A percentile compares a stretch with the other conserved stretches of the same genome.
Evolutionary conservation across 164 flowering plant species (phyloP).

Genomic region (Santalum album): DNA sequence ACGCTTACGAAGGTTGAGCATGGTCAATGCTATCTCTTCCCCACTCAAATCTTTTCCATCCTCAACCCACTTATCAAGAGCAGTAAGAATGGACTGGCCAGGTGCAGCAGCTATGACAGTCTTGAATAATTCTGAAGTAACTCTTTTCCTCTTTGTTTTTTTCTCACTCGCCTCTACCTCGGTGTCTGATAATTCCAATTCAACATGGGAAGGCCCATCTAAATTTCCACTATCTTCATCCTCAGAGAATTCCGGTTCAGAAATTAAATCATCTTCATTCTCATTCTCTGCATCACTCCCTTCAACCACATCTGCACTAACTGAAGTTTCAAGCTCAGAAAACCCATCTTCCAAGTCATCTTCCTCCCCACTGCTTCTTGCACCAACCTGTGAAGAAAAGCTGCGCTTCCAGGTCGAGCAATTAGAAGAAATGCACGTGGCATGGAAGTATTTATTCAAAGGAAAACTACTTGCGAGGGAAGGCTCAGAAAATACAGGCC

Average conservation of each 20-base stretch:
- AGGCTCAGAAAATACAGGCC: constrained; percentile 6
- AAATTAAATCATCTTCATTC: constrained; percentile 23
- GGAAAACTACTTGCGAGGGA: not conserved
- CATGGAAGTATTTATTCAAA: constrained; percentile 13
- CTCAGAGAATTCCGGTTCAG: constrained; percentile 47
- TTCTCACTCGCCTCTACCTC: constrained; percentile 19
- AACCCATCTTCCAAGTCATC: constrained; percentile 63
- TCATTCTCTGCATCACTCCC: constrained; percentile 14
- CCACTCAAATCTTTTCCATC: constrained; percentile 51
- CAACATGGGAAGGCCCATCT: constrained; percentile 22
- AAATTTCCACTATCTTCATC: constrained; percentile 15
- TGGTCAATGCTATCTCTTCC: constrained; percentile 26
- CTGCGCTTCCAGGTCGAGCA: constrained; percentile 15
- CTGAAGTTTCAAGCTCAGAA: constrained; percentile 61
- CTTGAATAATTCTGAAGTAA: constrained; percentile 23
- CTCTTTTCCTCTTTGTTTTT: constrained; percentile 7
- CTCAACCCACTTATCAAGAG: constrained; percentile 53
- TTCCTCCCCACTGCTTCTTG: constrained; percentile 48
- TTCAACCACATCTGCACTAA: constrained; percentile 5
- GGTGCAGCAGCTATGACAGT: constrained; percentile 30
- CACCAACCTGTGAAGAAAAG: constrained; percentile 64
- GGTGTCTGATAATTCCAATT: constrained; percentile 23
- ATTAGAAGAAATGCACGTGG: constrained; percentile 6
- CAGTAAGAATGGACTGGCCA: constrained; percentile 20
- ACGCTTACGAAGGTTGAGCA: constrained; percentile 47